Base-by-base conservation (phyloP, 768 basidiomycete species). In the Mycena vitilis region DNA sequence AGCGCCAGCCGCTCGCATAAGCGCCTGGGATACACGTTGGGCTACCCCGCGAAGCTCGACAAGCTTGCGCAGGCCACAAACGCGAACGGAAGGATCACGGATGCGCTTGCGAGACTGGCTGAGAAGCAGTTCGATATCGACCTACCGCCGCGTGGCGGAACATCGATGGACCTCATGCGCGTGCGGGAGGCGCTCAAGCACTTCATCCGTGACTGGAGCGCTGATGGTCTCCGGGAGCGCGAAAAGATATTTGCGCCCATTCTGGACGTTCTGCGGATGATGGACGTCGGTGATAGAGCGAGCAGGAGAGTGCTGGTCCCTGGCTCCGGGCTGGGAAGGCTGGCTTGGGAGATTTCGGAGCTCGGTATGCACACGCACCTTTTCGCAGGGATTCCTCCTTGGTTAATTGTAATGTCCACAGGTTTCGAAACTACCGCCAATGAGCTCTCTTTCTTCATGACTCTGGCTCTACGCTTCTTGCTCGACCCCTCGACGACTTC, bases 181-280 rank as follows among this genome's bases (percentile, higher is more conserved):
- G 86, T 87, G 6, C 78, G 86, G 13, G 89, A 91, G 75, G 76
- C 88, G 2, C 73, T 93, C 67, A 90, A 90, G 76, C 91, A 92
- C 74, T 89, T 90, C 66, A 82, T 91, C 25, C 82, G 91, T 7
- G 91, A 93, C 73, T 92, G 91, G 91, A 90, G 89, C 71, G 74
- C 75, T 8, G 88, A 89, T 66, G 90, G 90, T 1, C 72, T 75
- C 2, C 47, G 44, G 8, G 91, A 93, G 75, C 83, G 91, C n/a
- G 79, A 79, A 5, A 78, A 74, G 52, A 88, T 88, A 30, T 89
- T 91, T 68, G 71, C 77, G 25, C 90, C 90, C 0, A 87, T 92
- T 44, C 76, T 92, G 20, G 78, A 84, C 1, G 79, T 85, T 1
- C 78, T 92, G 16, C 62, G 72, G 34, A 62, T 53, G 20, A 78